phyloP scores from a whole-genome alignment of 192 early-diverging fungal genomes.

The Podila minutissima region DNA sequence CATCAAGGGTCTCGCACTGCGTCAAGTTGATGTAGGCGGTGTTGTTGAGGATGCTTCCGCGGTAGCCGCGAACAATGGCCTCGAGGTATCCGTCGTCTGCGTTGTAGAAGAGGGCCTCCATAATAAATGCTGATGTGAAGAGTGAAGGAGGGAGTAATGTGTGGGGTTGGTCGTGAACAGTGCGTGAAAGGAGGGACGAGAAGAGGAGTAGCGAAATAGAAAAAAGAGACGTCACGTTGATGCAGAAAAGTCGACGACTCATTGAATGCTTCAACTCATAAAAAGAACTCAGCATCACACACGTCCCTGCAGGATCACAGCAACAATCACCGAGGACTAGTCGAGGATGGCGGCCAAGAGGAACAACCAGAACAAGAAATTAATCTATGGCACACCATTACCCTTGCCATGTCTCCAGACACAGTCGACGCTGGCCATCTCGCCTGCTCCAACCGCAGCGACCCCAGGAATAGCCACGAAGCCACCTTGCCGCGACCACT shows the following conservation, averaged over 20 bases:
- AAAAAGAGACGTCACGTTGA: neutral
- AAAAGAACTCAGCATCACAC: neutral
- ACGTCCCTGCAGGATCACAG: neutral
- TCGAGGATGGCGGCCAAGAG: constrained; percentile 1
- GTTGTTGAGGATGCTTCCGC: constrained; percentile 82
- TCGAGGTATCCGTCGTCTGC: constrained; percentile 92
- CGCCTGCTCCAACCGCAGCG: neutral
- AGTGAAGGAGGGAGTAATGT: neutral
- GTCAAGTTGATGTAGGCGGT: constrained; percentile 93
- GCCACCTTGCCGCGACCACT: neutral
- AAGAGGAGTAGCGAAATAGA: neutral
- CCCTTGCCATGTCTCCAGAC: constrained; percentile 24
- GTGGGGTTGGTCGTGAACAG: neutral
- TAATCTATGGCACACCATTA: constrained; percentile 24
- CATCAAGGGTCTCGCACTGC: constrained; percentile 98
- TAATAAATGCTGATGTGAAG: neutral
- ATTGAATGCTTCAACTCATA: neutral
- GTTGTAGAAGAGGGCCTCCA: constrained; percentile 79
- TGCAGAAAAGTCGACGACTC: neutral
- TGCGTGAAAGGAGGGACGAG: neutral
- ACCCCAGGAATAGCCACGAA: neutral
- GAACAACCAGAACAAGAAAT: constrained; percentile 15
- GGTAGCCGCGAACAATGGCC: constrained; percentile 95
- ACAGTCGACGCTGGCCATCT: neutral
- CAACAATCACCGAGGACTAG: neutral